Conservation (phyloP, 1,284 basidiomycete species). For the Ustilago shanxiensis region DNA sequence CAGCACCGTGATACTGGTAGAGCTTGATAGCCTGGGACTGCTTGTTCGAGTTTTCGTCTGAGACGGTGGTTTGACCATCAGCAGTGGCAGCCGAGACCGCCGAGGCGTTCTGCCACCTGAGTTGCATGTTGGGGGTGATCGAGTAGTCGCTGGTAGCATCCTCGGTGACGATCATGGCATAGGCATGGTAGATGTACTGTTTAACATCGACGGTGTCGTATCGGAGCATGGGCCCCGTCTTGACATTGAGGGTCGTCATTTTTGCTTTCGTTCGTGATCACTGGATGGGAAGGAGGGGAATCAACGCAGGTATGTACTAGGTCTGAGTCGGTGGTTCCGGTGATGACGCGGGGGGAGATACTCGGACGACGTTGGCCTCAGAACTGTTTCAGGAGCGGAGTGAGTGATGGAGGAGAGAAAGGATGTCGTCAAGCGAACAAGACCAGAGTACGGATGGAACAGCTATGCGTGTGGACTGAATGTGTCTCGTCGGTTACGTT, state of each 20-base stretch:
- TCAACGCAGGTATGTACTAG: constrained; percentile 1
- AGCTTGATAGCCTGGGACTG: constrained; percentile 78
- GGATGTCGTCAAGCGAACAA: background rate
- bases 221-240: constrained; percentile 82
- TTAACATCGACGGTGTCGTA: constrained; percentile 88
- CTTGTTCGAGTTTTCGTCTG: constrained; percentile 35
- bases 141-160: constrained; percentile 78
- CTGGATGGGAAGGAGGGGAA: background rate
- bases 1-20: constrained; percentile 80
- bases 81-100: constrained; percentile 30
- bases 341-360: background rate
- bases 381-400: too few relatives aligned
- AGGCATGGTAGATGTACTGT: constrained; percentile 79
- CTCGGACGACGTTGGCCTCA: background rate
- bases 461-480: too few relatives aligned
- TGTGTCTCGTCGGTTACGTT: background rate
- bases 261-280: background rate
- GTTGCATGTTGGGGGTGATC: constrained; percentile 75
- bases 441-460: background rate
- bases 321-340: background rate
- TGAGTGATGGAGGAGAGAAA: background rate
- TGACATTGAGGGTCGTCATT: constrained; percentile 63
- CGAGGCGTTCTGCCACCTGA: constrained; percentile 75
- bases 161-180: constrained; percentile 71
- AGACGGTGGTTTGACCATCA: constrained; percentile 36